Evolutionary conservation across 2,329 filamentous ascomycete species (phyloP).

Genomic region (Penicillium sp.): DNA sequence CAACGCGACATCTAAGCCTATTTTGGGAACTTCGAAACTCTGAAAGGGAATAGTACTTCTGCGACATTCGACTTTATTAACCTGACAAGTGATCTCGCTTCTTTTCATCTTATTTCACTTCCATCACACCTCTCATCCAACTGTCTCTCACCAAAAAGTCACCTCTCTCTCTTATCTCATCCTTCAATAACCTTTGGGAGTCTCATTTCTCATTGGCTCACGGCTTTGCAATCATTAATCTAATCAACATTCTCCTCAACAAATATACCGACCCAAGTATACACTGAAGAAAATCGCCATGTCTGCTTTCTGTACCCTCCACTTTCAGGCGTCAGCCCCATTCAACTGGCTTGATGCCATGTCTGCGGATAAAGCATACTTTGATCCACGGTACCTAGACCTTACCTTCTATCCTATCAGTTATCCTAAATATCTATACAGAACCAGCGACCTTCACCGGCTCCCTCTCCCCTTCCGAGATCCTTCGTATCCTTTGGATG

Average conservation of each 20-base stretch:
- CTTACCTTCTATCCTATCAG: background rate
- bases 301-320: background rate
- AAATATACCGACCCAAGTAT: background rate
- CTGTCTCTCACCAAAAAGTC: background rate
- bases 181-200: background rate
- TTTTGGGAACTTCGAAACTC: background rate
- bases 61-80: background rate
- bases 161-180: background rate
- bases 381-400: conserved; percentile 10
- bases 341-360: conserved; percentile 17
- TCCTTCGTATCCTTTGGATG: background rate
- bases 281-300: background rate
- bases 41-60: background rate
- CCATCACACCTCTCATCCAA: background rate
- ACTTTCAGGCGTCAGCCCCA: background rate
- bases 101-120: background rate
- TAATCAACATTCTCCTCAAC: background rate
- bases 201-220: background rate
- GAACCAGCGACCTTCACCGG: conserved; percentile 6
- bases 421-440: background rate
- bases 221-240: background rate
- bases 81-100: background rate
- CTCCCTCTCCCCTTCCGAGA: background rate
- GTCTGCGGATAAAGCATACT: conserved; percentile 1
- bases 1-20: background rate